Base-by-base conservation (phyloP, 495 filamentous ascomycete genomes). In the Aspergillus affinis region DNA sequence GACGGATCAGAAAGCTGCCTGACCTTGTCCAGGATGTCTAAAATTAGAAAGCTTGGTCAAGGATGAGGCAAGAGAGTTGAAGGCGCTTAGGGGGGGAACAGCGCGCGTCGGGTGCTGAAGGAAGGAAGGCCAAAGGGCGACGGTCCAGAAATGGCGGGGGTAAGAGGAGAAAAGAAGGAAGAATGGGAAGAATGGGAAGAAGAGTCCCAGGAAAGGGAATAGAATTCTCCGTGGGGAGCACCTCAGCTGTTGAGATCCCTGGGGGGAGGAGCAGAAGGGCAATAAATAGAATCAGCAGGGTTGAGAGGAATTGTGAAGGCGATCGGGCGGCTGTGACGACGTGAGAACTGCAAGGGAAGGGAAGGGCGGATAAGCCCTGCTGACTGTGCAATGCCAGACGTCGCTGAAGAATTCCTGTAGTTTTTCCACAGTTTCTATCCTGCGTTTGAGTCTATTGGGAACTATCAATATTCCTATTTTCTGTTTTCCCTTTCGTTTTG, bases 81-180 rank as follows among this genome's bases (percentile, higher is more conserved):
- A 21, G 57, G 51, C 32, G 47, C 32, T 63, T 60, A 48, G 17
- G 61, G 61, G 61, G 51, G 61, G 54, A 52, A 50, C 36, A 64
- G 61, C 59, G 51, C 61, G 62, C 59, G 61, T 58, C 58, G 58
- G 61, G 52, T 32, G 65, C 51, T 44, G 27, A 48, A 26, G 23
- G 45, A 36, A 48, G 41, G 58, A 66, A 59, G 64, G 61, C 61
- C 60, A 61, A 32, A 32, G 30, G 10, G 10, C 7, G 30, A 12
- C 30, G 30, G 30, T 8, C 30, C 30, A 12, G 23, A 32, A 41
- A 41, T 41, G 36, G 36, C 36, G 36, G 36, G 36, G 36, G 6
- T 13, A 10, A 2, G 36, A 41, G 10, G 10, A 17, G 36, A 41
- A 4, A 10, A 15, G 13, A 15, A 2, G 36, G 36, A 17, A 17